These are phyloP conservation scores for Paulownia fortunei DNA, from an alignment of 257 asterid species.

Conservation along the genomic window DNA sequence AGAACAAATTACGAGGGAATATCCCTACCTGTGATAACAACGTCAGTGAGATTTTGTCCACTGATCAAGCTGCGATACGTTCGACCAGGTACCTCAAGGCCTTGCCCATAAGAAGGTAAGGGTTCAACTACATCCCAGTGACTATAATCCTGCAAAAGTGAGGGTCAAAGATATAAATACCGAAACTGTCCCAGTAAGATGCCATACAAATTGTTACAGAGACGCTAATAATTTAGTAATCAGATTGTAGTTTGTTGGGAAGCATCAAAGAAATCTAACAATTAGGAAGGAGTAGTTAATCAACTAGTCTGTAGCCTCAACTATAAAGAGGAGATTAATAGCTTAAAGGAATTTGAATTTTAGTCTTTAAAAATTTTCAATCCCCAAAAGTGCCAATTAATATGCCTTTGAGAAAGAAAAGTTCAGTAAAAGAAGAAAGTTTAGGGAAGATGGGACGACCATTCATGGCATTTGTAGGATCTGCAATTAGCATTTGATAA, in stretches of 20 bases:
- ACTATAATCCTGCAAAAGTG: constrained; percentile 53
- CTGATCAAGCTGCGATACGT: constrained; percentile 74
- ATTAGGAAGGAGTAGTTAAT: background rate
- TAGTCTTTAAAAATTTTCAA: background rate
- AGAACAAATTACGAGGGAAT: background rate
- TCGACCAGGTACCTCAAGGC: constrained; percentile 60
- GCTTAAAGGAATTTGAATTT: no score
- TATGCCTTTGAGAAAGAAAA: background rate
- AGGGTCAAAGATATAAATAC: background rate
- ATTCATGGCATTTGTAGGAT: background rate
- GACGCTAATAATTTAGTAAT: background rate
- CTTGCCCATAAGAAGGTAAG: constrained; percentile 70
- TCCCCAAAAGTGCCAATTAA: background rate
- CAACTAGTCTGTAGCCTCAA: background rate
- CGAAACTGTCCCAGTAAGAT: background rate
- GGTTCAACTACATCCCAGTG: constrained; percentile 64
- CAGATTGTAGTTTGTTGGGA: constrained; percentile 13
- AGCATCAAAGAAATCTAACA: background rate
- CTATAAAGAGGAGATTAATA: background rate
- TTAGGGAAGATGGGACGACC: background rate
- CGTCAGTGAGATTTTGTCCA: constrained; percentile 67
- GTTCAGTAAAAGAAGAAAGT: no score
- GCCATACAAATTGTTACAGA: background rate
- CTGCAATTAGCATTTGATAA: background rate
- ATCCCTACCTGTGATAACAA: constrained; percentile 67